These are phyloP conservation scores for Gossypium schwendimanii DNA, from an alignment of 441 rosid species.

Conservation along the genomic window DNA sequence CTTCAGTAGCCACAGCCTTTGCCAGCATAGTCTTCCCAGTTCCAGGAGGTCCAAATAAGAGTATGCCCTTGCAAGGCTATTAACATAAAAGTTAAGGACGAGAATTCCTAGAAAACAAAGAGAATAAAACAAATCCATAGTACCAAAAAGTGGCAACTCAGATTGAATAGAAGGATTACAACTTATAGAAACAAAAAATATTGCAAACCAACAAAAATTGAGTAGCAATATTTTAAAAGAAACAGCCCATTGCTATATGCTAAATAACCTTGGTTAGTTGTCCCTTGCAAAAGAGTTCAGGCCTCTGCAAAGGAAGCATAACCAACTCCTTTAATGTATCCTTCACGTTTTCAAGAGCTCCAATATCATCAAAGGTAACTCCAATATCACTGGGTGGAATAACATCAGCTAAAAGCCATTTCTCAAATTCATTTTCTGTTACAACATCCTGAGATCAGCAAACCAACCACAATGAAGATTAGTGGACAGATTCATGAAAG, in stretches of 20 bases:
- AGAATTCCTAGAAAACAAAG: not conserved
- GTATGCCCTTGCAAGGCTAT: slow-evolving; percentile 90
- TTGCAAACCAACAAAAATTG: not conserved
- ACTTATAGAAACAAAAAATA: not conserved
- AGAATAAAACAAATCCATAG: slow-evolving; percentile 4
- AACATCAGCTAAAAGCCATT: slow-evolving; percentile 80
- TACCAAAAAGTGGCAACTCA: not conserved
- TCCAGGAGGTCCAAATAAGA: slow-evolving; percentile 93
- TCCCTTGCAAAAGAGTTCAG: slow-evolving; percentile 89
- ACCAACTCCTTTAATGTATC: slow-evolving; percentile 88
- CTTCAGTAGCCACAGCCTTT: slow-evolving; percentile 92
- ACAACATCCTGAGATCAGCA: slow-evolving; percentile 61
- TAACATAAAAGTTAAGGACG: slow-evolving; percentile 7
- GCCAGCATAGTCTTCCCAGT: slow-evolving; percentile 95
- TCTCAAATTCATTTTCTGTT: slow-evolving; percentile 92
- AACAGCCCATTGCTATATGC: slow-evolving; percentile 2
- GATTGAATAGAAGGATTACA: not conserved
- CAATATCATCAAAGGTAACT: slow-evolving; percentile 82
- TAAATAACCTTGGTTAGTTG: slow-evolving; percentile 67
- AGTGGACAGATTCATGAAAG: not conserved
- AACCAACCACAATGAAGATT: slow-evolving; percentile 13
- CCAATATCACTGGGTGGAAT: slow-evolving; percentile 90
- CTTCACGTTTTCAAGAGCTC: slow-evolving; percentile 91
- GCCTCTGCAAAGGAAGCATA: slow-evolving; percentile 88
- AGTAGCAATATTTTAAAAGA: not conserved